Percentiles rank a stretch among this genome's conserved stretches.
phyloP scores from a whole-genome alignment of 768 basidiomycete species.

The Trametes gibbosa region DNA sequence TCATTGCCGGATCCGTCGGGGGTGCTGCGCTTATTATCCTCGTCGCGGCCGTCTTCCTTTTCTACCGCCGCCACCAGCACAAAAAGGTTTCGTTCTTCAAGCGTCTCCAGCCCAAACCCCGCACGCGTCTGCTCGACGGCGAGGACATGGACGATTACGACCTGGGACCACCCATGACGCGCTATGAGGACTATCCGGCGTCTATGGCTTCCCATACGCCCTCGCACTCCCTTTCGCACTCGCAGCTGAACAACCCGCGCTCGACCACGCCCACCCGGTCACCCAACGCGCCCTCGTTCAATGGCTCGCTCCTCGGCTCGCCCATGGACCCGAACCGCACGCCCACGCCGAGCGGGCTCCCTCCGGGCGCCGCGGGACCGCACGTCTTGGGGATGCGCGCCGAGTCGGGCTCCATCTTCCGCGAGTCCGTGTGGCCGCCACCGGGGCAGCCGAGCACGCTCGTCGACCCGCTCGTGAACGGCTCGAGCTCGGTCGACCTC shows the following conservation, averaged over 20 bases:
- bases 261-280: background rate
- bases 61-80: conserved; percentile 30
- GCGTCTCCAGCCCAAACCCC: conserved; percentile 19
- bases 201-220: conserved; percentile 16
- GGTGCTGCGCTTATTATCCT: conserved; percentile 27
- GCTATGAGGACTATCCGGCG: conserved; percentile 26
- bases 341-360: conserved; percentile 3
- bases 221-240: background rate
- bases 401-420: conserved; percentile 32
- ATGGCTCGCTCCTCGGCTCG: conserved; percentile 7
- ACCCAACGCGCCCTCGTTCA: conserved; percentile 9
- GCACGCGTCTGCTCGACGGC: conserved; percentile 27
- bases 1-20: conserved; percentile 32
- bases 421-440: conserved; percentile 31
- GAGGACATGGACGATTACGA: conserved; percentile 31
- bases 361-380: conserved; percentile 15
- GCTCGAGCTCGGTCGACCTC: conserved; percentile 26
- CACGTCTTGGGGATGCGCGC: conserved; percentile 26
- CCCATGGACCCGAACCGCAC: conserved; percentile 16
- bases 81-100: conserved; percentile 29
- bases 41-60: conserved; percentile 28
- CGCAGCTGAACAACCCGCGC: background rate
- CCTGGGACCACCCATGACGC: conserved; percentile 20
- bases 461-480: conserved; percentile 28
- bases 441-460: conserved; percentile 24